Evolutionary conservation across 768 basidiomycete genomes (phyloP).

Genomic region (Suillus subluteus): DNA sequence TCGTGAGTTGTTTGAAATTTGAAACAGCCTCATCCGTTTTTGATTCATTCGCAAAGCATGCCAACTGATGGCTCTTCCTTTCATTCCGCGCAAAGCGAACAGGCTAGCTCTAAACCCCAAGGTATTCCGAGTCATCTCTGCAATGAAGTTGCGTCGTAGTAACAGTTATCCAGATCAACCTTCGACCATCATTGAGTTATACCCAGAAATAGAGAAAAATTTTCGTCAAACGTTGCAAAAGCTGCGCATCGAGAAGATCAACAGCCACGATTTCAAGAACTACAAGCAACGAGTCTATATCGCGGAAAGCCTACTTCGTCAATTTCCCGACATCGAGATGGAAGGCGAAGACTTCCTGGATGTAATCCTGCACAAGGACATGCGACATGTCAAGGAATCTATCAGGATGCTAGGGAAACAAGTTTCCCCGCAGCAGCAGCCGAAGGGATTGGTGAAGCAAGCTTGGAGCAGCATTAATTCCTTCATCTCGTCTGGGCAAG

Average conservation of each 20-base stretch:
- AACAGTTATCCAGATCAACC: constrained; percentile 16
- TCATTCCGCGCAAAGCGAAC: background rate
- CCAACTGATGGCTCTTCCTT: too few relatives aligned
- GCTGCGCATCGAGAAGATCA: constrained; percentile 12
- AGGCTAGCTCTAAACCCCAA: background rate
- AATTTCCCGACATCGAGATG: constrained; percentile 8
- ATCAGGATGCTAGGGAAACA: background rate
- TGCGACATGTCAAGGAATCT: constrained; percentile 6
- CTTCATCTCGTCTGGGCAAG: background rate
- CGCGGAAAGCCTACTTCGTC: constrained; percentile 9
- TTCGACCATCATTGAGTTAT: background rate
- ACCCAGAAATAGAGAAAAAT: constrained; percentile 20
- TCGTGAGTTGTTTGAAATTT: background rate
- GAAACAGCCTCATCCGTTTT: background rate
- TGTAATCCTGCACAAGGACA: constrained; percentile 12
- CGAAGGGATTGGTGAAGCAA: background rate
- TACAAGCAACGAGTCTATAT: constrained; percentile 24
- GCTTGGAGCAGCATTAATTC: background rate
- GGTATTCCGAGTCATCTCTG: background rate
- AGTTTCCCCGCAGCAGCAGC: background rate
- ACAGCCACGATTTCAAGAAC: constrained; percentile 12
- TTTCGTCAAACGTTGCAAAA: constrained; percentile 4
- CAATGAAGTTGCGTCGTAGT: background rate
- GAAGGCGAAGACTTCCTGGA: background rate
- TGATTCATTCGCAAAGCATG: background rate